These are phyloP conservation scores for Metschnikowia shivogae DNA, from an alignment of 805 yeast species.

Conservation along the genomic window DNA sequence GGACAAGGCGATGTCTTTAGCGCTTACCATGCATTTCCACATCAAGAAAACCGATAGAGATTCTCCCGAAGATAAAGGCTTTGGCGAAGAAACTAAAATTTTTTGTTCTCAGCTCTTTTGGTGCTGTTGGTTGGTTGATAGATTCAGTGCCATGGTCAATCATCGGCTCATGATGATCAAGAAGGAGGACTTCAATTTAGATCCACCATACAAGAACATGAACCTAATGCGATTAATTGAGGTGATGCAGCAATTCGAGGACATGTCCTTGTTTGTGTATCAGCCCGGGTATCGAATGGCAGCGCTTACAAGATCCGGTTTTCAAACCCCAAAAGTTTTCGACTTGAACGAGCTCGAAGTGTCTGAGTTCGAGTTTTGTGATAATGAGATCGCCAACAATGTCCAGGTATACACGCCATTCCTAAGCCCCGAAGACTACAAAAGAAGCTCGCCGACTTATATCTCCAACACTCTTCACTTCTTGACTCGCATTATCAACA, in stretches of 20 bases:
- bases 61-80: background rate
- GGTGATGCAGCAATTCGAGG: constrained; percentile 29
- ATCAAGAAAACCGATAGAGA: background rate
- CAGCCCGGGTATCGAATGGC: constrained; percentile 9
- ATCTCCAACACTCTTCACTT: constrained; percentile 21
- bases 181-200: constrained; percentile 35
- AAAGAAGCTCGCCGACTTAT: constrained; percentile 13
- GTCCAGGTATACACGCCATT: constrained; percentile 1
- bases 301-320: background rate
- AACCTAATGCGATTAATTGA: constrained; percentile 27
- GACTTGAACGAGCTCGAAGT: constrained; percentile 25
- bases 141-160: constrained; percentile 35
- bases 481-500: constrained; percentile 26
- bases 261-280: constrained; percentile 29
- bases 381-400: constrained; percentile 14
- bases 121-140: constrained; percentile 30
- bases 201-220: constrained; percentile 24
- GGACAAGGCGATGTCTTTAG: background rate
- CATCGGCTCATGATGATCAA: constrained; percentile 36
- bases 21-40: constrained; percentile 20
- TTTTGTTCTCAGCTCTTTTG: constrained; percentile 31
- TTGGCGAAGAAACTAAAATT: constrained; percentile 1
- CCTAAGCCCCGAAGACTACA: background rate
- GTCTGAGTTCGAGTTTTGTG: constrained; percentile 26
- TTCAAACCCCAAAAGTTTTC: constrained; percentile 14